Evolutionary conservation across 2,329 filamentous ascomycete genomes (phyloP).

Genomic region (Rhytidhysteron rufulum): DNA sequence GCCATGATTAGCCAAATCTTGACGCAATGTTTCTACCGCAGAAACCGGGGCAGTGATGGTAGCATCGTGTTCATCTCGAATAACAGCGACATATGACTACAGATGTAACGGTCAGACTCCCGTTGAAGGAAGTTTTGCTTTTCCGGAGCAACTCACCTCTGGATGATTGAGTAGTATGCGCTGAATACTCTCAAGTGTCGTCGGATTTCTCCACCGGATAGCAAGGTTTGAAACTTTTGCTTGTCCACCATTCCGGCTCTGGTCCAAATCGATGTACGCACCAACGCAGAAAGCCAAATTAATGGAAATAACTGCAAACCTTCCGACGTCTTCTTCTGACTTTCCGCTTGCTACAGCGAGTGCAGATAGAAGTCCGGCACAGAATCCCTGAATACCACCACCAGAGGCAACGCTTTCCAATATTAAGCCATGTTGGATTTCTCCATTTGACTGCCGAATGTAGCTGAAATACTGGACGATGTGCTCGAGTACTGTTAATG

Average conservation of each 20-base stretch:
- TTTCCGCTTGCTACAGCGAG: constrained; percentile 3
- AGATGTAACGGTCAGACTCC: no score
- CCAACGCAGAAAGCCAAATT: constrained; percentile 8
- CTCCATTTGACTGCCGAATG: not conserved
- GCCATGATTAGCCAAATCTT: no score
- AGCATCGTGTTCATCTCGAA: no score
- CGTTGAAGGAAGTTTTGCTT: not conserved
- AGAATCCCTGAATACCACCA: constrained; percentile 6
- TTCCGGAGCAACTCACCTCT: not conserved
- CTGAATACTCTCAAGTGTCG: not conserved
- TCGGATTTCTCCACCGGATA: constrained; percentile 2
- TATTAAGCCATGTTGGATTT: not conserved
- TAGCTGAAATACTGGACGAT: not conserved
- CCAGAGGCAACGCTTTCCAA: not conserved
- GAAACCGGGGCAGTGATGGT: no score
- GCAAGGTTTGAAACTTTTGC: not conserved
- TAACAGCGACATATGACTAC: no score
- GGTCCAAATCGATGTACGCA: not conserved
- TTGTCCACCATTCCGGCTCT: not conserved
- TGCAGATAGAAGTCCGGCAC: constrained; percentile 9
- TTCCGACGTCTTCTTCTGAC: not conserved
- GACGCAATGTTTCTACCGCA: no score
- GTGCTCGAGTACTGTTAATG: constrained; percentile 1
- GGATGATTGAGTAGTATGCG: no score
- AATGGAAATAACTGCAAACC: not conserved